Conservation (phyloP, 495 filamentous ascomycete genomes). For the Thermothielavioides terrestris region DNA sequence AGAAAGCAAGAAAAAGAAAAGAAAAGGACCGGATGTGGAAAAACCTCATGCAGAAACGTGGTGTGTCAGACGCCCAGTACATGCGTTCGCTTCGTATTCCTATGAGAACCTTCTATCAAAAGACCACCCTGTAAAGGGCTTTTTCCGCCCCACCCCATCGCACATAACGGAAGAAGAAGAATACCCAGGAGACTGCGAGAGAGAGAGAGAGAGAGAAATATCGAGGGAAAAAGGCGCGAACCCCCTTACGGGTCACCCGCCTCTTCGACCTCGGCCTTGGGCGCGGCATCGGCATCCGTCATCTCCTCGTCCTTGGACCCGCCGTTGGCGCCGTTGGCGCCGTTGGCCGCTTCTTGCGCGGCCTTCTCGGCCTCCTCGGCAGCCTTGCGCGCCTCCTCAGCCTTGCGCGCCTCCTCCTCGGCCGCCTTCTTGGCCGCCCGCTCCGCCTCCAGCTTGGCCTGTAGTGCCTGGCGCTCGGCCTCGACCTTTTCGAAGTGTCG, state of each 20-base stretch:
- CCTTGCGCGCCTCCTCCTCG: slow-evolving; percentile 52
- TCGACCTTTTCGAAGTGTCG: slow-evolving; percentile 92
- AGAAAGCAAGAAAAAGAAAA: background rate
- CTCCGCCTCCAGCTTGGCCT: slow-evolving; percentile 71
- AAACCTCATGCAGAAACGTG: background rate
- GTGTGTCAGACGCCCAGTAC: slow-evolving; percentile 16
- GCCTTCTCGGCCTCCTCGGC: slow-evolving; percentile 40
- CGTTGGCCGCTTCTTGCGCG: slow-evolving; percentile 23
- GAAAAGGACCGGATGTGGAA: no score
- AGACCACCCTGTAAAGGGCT: slow-evolving; percentile 11
- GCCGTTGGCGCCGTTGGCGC: slow-evolving; percentile 27
- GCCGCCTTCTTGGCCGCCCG: slow-evolving; percentile 69
- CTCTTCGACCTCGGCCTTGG: slow-evolving; percentile 38
- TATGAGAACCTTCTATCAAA: slow-evolving; percentile 19
- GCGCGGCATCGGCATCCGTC: slow-evolving; percentile 44
- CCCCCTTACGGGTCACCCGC: slow-evolving; percentile 17
- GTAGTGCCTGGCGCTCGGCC: slow-evolving; percentile 70
- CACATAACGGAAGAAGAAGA: slow-evolving; percentile 1
- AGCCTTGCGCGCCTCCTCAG: slow-evolving; percentile 40
- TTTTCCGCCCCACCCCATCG: slow-evolving; percentile 4
- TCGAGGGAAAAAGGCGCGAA: background rate
- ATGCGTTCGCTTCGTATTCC: slow-evolving; percentile 18
- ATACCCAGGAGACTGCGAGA: background rate
- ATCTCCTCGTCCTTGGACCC: slow-evolving; percentile 46
- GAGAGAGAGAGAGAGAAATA: slow-evolving; percentile 6